Evolutionary conservation across 176 grass and related monocot species (phyloP), one percentile per base, ranked within the genome.

Genomic region (Eleusine coracana): DNA sequence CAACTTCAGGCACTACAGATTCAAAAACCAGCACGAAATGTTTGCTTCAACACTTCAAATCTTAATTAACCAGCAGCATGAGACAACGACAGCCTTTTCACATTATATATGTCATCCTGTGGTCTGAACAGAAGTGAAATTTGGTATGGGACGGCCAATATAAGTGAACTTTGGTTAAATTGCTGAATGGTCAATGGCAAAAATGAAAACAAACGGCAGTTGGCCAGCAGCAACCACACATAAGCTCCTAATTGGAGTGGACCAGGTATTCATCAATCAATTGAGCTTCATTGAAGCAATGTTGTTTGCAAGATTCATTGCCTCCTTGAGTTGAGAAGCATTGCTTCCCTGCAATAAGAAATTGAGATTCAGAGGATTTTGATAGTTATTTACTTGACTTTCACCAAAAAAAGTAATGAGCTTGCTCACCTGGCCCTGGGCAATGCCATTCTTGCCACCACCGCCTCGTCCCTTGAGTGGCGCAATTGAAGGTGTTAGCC

Each of bases 391-490:
- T 15, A 61, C 2, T 15, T 44, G 11, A 71, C 34, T 59, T 69
- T n/a, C 27, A 56, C 10, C 54, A n/a, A 20, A 80, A 61, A 56
- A 4, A 70, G 40, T 13, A 10, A 21, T 7, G 31, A 28, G 42
- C 11, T 10, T 58, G 60, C 55, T 82, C 76, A 98, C 96, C 91
- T 98, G 96, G 68, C 96, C 96, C 73, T 98, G 91, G 12, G 96
- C 96, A 31, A 90, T 34, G 0, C 92, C 92, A 45, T 95, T 98
- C 80, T 98, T 98, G 80, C 91, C 92, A 10, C 96, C 92, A 31
- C 92, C 96, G 20, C 96, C 96, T 56, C 81, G 95, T 78, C 96
- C 92, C 14, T 91, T 93, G 1, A 98, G 89, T 10, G 96, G 96
- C 61, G 46, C 89, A 86, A 99, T 89, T 28, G 93, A 84, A 66